Conservation (phyloP, 371 early-diverging fungal genomes). For the Circinella minor region DNA sequence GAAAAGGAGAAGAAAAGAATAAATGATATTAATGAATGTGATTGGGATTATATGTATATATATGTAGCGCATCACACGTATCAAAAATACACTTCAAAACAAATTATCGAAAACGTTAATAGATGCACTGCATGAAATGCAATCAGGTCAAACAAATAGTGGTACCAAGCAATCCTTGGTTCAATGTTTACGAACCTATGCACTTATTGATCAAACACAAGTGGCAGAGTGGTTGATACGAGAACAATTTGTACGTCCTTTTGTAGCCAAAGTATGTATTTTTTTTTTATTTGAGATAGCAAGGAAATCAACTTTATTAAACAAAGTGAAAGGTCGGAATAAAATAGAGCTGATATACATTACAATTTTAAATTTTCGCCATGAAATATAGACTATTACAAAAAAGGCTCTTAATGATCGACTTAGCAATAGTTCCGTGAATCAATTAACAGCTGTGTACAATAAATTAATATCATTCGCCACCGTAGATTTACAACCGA, state of each 20-base stretch:
- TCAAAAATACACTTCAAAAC: constrained; percentile 71
- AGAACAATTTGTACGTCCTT: constrained; percentile 62
- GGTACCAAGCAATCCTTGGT: constrained; percentile 61
- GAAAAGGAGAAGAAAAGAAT: too few species aligned
- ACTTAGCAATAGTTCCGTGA: constrained; percentile 4
- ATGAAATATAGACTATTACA: constrained; percentile 34
- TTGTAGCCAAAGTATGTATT: constrained; percentile 51
- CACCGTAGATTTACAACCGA: constrained; percentile 48
- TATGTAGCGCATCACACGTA: constrained; percentile 71
- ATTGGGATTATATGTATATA: not conserved
- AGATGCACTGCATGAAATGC: constrained; percentile 51
- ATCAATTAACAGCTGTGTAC: constrained; percentile 63
- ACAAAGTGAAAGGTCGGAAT: not conserved
- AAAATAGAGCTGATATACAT: not conserved
- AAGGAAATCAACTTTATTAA: too few species aligned
- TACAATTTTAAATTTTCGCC: not conserved
- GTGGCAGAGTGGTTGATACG: constrained; percentile 72
- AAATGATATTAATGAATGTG: not conserved
- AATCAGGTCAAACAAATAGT: constrained; percentile 35
- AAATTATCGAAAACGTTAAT: constrained; percentile 57
- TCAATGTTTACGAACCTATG: constrained; percentile 76
- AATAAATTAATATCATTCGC: constrained; percentile 62
- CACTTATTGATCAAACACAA: constrained; percentile 74
- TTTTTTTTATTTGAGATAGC: too few species aligned
- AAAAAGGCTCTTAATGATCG: constrained; percentile 27